Evolutionary conservation across 139 green algal species (phyloP), one percentile per base, ranked within the genome.

Genomic region (Bryopsis sp.): DNA sequence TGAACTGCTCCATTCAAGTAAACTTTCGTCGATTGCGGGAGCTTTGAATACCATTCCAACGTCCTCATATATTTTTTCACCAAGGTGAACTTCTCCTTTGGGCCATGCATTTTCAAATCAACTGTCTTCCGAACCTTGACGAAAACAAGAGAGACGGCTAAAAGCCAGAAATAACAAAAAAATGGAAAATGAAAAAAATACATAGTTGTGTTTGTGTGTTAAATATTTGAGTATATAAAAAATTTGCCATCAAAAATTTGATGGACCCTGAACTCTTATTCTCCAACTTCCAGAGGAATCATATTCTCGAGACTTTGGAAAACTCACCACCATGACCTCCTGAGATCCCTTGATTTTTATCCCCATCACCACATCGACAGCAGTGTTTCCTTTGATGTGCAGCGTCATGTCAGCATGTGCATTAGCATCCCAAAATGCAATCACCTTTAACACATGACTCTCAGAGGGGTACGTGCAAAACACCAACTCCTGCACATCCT

Each of bases 41-140:
- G 31, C 4, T 39, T 46, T 35, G 4, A 28, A 43, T 46, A 65
- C 8, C 39, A 39, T 3, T 31, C 58, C 43, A 26, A 24, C 7
- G 28, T 65, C 4, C 58, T 31, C 8, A 47, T 65, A 22, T 32
- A 65, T 46, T 31, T 33, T 11, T 39, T 39, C 58, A 65, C 11
- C 4, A 33, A 47, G 6, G 32, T 15, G 31, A 65, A 65, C 28
- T 65, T 31, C 28, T 15, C 29, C 5, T 43, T 65, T 22, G 8
- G 32, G 19, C 32, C 8, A 65, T 65, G 58, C 58, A 65, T 65
- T 6, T 33, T 31, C n/a, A 65, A 3, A 15, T 35, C 6, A 22
- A 65, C 4, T 6, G 58, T 65, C 58, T 65, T 65, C 26, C 43
- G 58, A 6, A 65, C 24, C n/a, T n/a, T n/a, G n/a, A n/a, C n/a